Base-by-base conservation (phyloP, 371 early-diverging fungal genomes). In the Zopfochytrium polystomum region DNA sequence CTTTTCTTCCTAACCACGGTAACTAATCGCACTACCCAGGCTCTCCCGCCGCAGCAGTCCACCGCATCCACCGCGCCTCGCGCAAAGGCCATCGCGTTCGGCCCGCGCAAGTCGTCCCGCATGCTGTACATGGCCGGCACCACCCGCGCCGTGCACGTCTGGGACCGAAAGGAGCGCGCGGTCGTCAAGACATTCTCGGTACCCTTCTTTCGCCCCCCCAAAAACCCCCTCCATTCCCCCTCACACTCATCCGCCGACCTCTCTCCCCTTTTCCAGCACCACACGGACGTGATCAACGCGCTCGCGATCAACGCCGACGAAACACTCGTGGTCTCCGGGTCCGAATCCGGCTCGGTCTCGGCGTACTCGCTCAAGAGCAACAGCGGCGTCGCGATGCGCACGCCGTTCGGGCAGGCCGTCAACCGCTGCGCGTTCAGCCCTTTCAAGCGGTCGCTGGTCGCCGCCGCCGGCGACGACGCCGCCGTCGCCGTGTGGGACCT, bases 401-500 rank as follows among this genome's bases (percentile, higher is more conserved):
- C 61, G 22, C 60, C 61, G 18, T 72, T 72, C 31, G 44, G 49
- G 5, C n/a, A 73, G 70, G n/a, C 45, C 6, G 62, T 73, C 33
- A 66, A 48, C 55, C 30, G 53, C 15, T 20, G 66, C 15, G 63
- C 65, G 15, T 70, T 73, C 30, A 67, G 55, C 33, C 66, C 67
- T 6, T 70, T 70, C 60, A 66, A 67, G 43, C 58, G 61, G 51
- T 74, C 79, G n/a, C 55, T 80, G 25, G 27, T 85, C 23, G 78
- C 73, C 9, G 80, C 74, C 27, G 71, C 67, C 0, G 77, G 80
- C 7, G 78, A 80, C n/a, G 82, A 83, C 52, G 81, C 80, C 23
- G 50, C 58, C 2, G 48, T 85, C n/a, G 74, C 77, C 29, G 47
- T 81, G 11, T 83, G 80, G 80, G 80, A 83, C 51, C 61, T 81